Evolutionary conservation across 2,329 filamentous ascomycete species (phyloP).

Genomic region (Xylariaceae sp.): DNA sequence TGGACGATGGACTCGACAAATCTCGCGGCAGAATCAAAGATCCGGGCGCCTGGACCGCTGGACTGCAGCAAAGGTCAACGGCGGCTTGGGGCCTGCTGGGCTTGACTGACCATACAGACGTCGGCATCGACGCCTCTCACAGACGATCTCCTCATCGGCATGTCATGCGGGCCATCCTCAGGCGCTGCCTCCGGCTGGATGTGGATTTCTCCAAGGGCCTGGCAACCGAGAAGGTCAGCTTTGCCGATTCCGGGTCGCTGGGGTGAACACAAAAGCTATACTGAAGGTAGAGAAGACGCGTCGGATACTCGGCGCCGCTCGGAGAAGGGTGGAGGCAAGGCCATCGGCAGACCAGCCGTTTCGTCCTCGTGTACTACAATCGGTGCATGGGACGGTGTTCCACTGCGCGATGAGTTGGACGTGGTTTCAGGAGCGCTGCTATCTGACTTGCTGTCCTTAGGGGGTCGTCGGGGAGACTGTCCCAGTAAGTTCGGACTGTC

Average conservation of each 20-base stretch:
- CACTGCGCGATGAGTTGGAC: constrained; percentile 13
- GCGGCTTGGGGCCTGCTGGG: too few relatives aligned
- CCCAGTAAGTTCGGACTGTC: constrained; percentile 11
- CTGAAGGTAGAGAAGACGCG: constrained; percentile 20
- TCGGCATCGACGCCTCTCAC: constrained; percentile 8
- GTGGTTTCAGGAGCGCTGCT: constrained; percentile 9
- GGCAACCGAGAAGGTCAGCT: constrained; percentile 9
- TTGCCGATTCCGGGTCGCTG: neutral
- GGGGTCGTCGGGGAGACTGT: constrained; percentile 10
- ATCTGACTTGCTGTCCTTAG: constrained; percentile 8
- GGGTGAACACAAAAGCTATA: too few relatives aligned
- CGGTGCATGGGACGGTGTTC: constrained; percentile 10
- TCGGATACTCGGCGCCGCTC: constrained; percentile 20
- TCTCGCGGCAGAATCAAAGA: constrained; percentile 20
- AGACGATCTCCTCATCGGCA: constrained; percentile 19
- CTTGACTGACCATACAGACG: too few relatives aligned
- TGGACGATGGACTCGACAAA: constrained; percentile 18
- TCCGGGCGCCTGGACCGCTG: constrained; percentile 10
- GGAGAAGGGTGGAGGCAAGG: constrained; percentile 22
- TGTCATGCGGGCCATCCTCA: constrained; percentile 10
- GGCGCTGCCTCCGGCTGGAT: constrained; percentile 5
- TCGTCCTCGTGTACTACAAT: too few relatives aligned
- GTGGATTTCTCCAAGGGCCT: constrained; percentile 3
- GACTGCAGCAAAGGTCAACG: too few relatives aligned
- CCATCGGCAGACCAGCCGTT: constrained; percentile 11